These are phyloP conservation scores for Tremella yokohamensis DNA, from an alignment of 768 basidiomycete genomes.

Conservation along the genomic window DNA sequence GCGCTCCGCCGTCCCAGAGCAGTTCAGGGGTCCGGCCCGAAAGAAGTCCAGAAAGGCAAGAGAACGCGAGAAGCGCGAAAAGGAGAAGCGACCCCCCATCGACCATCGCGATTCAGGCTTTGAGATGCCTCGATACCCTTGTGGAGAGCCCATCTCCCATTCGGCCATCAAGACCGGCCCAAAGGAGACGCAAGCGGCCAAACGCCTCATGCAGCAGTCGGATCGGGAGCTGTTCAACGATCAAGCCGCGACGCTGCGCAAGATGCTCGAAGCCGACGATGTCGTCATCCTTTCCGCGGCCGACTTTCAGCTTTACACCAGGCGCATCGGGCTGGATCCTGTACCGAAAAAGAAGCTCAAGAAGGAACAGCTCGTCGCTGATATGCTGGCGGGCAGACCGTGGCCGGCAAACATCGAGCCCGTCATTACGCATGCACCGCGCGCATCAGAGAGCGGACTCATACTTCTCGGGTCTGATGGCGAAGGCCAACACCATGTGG, in stretches of 20 bases:
- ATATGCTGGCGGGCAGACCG: constrained; percentile 31
- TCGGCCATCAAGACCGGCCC: constrained; percentile 30
- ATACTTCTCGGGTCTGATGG: constrained; percentile 16
- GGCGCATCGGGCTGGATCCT: constrained; percentile 1
- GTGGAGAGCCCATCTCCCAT: constrained; percentile 3
- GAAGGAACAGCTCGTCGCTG: constrained; percentile 15
- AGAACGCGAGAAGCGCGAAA: not conserved
- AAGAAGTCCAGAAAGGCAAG: not conserved
- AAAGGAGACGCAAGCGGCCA: constrained; percentile 24
- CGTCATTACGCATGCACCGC: constrained; percentile 27
- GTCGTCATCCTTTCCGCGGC: constrained; percentile 37
- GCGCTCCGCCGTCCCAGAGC: constrained; percentile 26
- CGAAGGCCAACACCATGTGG: constrained; percentile 16
- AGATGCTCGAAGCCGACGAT: constrained; percentile 35
- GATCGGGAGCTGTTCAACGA: constrained; percentile 29
- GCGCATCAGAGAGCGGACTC: not conserved
- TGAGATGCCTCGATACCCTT: not conserved
- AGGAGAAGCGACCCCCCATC: not conserved
- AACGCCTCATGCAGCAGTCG: constrained; percentile 13
- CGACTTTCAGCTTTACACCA: constrained; percentile 42
- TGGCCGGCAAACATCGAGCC: constrained; percentile 37
- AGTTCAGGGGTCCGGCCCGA: not conserved
- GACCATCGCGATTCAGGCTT: not conserved
- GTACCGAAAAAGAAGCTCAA: constrained; percentile 10
- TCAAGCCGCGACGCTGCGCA: constrained; percentile 32